A percentile compares a stretch with the other conserved stretches of the same genome.
Conservation (phyloP, 768 basidiomycete species). For the Boletellus ananiceps region DNA sequence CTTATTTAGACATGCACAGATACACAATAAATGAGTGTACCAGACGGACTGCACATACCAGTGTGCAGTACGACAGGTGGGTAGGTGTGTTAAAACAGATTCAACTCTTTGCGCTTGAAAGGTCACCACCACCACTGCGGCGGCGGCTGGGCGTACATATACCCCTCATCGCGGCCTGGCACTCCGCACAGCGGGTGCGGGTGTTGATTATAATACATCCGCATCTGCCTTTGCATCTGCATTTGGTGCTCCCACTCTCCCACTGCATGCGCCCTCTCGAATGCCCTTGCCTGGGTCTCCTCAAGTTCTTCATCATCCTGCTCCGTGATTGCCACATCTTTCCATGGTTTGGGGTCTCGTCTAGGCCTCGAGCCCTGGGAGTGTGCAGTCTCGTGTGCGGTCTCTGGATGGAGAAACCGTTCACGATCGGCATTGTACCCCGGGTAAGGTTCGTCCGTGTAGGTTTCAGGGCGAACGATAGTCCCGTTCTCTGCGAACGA, state of each 20-base stretch:
- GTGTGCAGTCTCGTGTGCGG: background rate
- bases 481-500: constrained; percentile 9
- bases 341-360: constrained; percentile 13
- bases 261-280: background rate
- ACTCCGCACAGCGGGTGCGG: too few relatives aligned
- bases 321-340: constrained; percentile 17
- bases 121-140: too few relatives aligned
- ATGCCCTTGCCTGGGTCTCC: background rate
- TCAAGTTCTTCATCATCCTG: constrained; percentile 14
- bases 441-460: background rate
- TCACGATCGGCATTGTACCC: background rate
- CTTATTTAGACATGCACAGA: too few relatives aligned
- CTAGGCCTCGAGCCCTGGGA: background rate
- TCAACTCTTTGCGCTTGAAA: too few relatives aligned
- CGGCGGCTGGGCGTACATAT: too few relatives aligned
- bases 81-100: too few relatives aligned
- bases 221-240: too few relatives aligned
- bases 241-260: background rate
- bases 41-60: too few relatives aligned
- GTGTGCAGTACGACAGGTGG: too few relatives aligned
- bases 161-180: too few relatives aligned
- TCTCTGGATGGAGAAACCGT: background rate
- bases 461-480: constrained; percentile 2
- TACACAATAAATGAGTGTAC: too few relatives aligned
- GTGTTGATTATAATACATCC: too few relatives aligned